Conservation (phyloP, 177 flowering plant species). For the Tripterygium wilfordii region DNA sequence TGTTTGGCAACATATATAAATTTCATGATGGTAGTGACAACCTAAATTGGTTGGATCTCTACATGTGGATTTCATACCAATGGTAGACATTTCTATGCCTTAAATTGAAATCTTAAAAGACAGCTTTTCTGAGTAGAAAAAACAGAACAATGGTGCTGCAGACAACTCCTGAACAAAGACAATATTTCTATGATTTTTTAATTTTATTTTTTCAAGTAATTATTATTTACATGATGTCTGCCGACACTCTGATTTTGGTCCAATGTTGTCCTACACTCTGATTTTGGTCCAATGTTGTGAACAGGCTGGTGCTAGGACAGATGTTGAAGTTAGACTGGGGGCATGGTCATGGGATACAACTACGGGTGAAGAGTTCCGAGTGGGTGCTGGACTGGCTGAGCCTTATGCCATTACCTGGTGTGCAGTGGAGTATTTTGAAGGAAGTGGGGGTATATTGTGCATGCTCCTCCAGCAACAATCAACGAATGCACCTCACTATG, state of each 20-base stretch:
- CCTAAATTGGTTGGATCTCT: no score
- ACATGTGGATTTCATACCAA: no score
- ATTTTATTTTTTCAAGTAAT: no score
- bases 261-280: no score
- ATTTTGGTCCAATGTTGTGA: neutral
- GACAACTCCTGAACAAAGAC: neutral
- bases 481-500: slow-evolving; percentile 27
- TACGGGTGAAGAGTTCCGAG: slow-evolving; percentile 63
- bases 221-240: no score
- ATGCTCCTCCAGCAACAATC: slow-evolving; percentile 40
- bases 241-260: neutral
- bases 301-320: slow-evolving; percentile 47
- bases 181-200: no score
- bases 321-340: slow-evolving; percentile 46
- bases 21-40: no score
- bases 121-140: no score
- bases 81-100: no score
- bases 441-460: slow-evolving; percentile 43
- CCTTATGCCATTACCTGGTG: slow-evolving; percentile 63
- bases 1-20: no score
- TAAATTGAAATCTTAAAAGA: no score
- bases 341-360: slow-evolving; percentile 74
- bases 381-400: slow-evolving; percentile 71
- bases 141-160: no score
- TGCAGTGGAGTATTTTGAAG: slow-evolving; percentile 70